These are phyloP conservation scores for Plasmodium sp. DNA, from an alignment of 169 alveolate species.

Conservation along the genomic window DNA sequence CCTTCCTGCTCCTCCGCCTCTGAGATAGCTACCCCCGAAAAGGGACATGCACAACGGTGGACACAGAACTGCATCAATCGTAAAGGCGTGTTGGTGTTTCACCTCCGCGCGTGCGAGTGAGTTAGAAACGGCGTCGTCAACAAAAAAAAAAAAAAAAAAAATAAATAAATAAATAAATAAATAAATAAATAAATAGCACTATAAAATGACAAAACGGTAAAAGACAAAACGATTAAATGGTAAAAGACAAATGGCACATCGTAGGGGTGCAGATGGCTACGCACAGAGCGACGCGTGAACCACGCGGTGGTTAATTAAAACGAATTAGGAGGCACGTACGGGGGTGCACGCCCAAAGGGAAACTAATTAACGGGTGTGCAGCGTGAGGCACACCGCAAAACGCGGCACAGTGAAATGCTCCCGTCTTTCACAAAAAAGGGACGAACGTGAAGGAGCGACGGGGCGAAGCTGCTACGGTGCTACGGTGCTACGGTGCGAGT, in stretches of 20 bases:
- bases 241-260: neutral
- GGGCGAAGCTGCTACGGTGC: neutral
- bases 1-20: neutral
- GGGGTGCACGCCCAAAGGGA: neutral
- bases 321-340: neutral
- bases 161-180: no score
- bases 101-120: neutral
- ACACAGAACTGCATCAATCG: neutral
- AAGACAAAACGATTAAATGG: neutral
- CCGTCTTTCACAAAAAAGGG: neutral
- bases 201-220: no score
- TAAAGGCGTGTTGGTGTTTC: neutral
- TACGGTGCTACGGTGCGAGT: neutral
- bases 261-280: neutral
- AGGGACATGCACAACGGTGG: neutral
- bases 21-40: neutral
- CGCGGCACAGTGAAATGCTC: neutral
- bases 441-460: neutral
- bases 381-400: neutral
- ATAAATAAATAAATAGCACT: no score
- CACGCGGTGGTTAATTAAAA: neutral
- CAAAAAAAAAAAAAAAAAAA: no score
- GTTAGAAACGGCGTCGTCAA: neutral
- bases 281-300: neutral
- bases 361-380: neutral